Evolutionary conservation across 345 rosid species (phyloP).

Genomic region (Populus ilicifolia): DNA sequence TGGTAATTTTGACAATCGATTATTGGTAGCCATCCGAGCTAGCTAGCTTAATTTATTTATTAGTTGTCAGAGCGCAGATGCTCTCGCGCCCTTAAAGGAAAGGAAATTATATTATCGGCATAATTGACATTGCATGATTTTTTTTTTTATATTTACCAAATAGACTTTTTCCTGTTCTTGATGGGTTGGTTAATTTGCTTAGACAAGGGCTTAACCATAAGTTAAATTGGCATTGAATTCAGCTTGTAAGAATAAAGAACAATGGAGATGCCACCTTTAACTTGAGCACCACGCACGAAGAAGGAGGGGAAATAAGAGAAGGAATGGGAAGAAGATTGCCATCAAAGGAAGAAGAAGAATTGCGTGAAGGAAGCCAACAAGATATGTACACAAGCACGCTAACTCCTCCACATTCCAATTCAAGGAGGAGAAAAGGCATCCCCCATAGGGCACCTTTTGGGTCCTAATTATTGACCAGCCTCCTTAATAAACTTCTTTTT

Average conservation of each 20-base stretch:
- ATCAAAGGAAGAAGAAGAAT: slow-evolving; percentile 45
- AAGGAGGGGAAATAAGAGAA: slow-evolving; percentile 34
- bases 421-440: slow-evolving; percentile 82
- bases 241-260: slow-evolving; percentile 76
- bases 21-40: not conserved
- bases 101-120: too few species aligned
- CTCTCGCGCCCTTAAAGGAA: too few species aligned
- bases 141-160: too few species aligned
- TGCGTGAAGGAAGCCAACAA: slow-evolving; percentile 59
- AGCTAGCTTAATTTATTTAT: not conserved
- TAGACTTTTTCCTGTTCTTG: too few species aligned
- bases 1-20: not conserved
- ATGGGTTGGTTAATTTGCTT: not conserved
- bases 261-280: slow-evolving; percentile 54
- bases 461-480: not conserved
- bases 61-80: too few species aligned
- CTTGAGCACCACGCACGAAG: slow-evolving; percentile 44
- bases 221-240: not conserved
- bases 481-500: not conserved
- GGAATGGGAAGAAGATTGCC: slow-evolving; percentile 28
- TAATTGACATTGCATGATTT: too few species aligned
- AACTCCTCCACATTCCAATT: slow-evolving; percentile 51
- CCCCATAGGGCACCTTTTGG: slow-evolving; percentile 76
- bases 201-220: not conserved
- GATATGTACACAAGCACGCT: slow-evolving; percentile 53